Evolutionary conservation across 352 stramenopile species (phyloP), one percentile per base, ranked within the genome.

Genomic region (Phytophthora multivora): DNA sequence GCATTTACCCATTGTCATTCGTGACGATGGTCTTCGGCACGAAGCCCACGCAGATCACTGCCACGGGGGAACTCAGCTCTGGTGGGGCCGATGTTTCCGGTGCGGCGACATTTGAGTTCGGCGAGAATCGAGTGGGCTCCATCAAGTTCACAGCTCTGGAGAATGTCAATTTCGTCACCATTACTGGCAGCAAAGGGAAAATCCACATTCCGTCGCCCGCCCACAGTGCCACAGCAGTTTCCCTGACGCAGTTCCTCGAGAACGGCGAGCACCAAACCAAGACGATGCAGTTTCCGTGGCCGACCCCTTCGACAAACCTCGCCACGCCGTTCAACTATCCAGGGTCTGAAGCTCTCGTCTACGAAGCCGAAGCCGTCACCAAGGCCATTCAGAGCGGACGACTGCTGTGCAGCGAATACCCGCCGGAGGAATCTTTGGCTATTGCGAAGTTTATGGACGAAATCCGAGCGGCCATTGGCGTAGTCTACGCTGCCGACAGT

Each of bases 1-100:
- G 82, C 9, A 87, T 92, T 39, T 96, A 96, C 62, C 80, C 84
- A 11, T 66, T 96, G 18, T 77, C 86, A 2, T 88, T 84, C 33
- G 79, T 91, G 11, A 83, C 86, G 0, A 79, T 94, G 69, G 70
- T 78, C 8, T 78, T 95, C 36, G 80, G 82, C 52, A 60, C 52
- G 11, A 45, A 69, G 10, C 76, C 77, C 1, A 46, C 73, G 18
- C 69, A 76, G 13, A 59, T 96, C 28, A 79, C 66, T 4, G 76
- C 79, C 1, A 59, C 69, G 0, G 81, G 81, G 9, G 77, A 80
- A 28, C 54, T 80, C 4, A 72, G 49, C 15, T 69, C 77, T 7
- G 63, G 62, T 7, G 79, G 77, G 1, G 79, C 87, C 0, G 77
- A 88, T 25, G 12, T 84, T 1, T 90, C 81, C 59, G 71, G 69